These are phyloP conservation scores for Ambrosia hybrid DNA, from an alignment of 140 eudicot species.

Conservation along the genomic window DNA sequence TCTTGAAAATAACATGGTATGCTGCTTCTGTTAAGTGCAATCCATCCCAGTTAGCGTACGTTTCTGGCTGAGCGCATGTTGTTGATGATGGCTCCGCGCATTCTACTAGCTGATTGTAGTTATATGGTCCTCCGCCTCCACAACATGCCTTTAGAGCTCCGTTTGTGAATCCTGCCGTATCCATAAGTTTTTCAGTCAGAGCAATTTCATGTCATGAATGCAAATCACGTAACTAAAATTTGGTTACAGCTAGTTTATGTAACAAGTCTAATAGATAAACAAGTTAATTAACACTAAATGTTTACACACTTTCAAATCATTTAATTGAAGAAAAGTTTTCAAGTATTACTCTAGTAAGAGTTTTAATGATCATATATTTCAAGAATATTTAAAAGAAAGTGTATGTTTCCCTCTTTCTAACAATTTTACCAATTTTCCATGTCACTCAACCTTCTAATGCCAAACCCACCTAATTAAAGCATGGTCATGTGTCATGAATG, in stretches of 20 bases:
- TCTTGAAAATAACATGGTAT: constrained; percentile 37
- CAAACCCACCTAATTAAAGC: no score
- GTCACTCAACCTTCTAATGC: no score
- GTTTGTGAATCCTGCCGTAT: constrained; percentile 45
- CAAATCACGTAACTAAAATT: neutral
- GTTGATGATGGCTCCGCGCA: constrained; percentile 45
- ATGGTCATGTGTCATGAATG: neutral
- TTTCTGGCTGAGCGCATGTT: constrained; percentile 45
- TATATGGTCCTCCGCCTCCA: constrained; percentile 70
- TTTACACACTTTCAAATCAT: neutral
- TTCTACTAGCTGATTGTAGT: constrained; percentile 28
- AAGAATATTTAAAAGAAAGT: no score
- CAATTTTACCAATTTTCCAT: no score
- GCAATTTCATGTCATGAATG: neutral
- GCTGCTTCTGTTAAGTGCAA: constrained; percentile 72
- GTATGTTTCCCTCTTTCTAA: no score
- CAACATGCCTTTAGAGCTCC: constrained; percentile 66
- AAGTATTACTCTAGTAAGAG: no score
- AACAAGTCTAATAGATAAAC: neutral
- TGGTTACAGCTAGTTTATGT: neutral
- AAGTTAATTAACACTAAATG: no score
- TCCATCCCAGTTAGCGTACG: constrained; percentile 72
- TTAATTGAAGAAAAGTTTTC: no score
- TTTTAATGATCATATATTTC: no score
- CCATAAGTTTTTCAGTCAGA: neutral